A percentile compares a stretch with the other conserved stretches of the same genome.
These are phyloP conservation scores for apple (Malus domestica) DNA, from an alignment of 306 rosid species.

Conservation along the genomic window ASM211411v1 NC_041791.1:8447501-8448000, in stretches of 20 bases:
- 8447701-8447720: not conserved
- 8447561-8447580: not conserved
- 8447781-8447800: not conserved
- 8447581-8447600: not conserved
- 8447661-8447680: not conserved
- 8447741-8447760: not conserved
- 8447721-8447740: not conserved
- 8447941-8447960: not conserved
- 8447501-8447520: not conserved
- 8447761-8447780: not conserved
- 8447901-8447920: not conserved
- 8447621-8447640: not conserved
- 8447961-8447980: not conserved
- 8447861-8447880: not conserved
- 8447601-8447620: not conserved
- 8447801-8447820: not conserved
- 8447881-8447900: not conserved
- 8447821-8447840: not conserved
- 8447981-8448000: slow-evolving; percentile 15
- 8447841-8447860: not conserved
- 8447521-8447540: not conserved
- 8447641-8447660: not conserved
- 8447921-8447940: not conserved
- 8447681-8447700: not conserved
- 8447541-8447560: not conserved